phyloP scores from a whole-genome alignment of 495 filamentous ascomycete genomes.

The Hyaloscypha variabilis region DNA sequence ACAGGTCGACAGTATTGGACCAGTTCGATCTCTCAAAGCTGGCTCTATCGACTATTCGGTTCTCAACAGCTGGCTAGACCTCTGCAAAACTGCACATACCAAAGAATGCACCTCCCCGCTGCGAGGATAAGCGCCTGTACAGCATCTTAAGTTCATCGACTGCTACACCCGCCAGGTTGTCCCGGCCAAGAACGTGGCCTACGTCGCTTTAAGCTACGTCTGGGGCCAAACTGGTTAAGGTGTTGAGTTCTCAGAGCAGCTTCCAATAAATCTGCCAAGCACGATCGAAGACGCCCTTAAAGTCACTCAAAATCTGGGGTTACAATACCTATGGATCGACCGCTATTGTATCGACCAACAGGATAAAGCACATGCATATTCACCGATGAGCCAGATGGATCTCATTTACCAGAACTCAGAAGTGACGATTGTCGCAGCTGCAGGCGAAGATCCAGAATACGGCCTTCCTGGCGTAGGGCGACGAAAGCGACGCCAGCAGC shows the following conservation, averaged over 20 bases:
- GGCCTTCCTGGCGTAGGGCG: constrained; percentile 36
- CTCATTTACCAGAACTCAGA: constrained; percentile 30
- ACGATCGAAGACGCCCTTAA: constrained; percentile 33
- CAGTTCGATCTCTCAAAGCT: no score
- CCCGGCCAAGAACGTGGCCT: constrained; percentile 9
- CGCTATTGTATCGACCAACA: constrained; percentile 30
- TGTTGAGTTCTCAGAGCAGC: not conserved
- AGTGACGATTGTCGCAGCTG: constrained; percentile 37
- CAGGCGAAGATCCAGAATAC: constrained; percentile 31
- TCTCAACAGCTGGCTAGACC: no score
- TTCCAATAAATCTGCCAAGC: constrained; percentile 4
- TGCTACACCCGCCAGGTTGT: constrained; percentile 16
- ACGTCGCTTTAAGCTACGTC: constrained; percentile 32
- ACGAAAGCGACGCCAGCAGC: constrained; percentile 8
- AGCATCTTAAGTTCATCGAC: constrained; percentile 5
- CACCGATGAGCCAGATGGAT: constrained; percentile 35
- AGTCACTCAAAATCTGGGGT: constrained; percentile 29
- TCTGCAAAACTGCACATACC: no score
- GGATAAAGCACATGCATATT: constrained; percentile 19
- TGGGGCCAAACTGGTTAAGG: constrained; percentile 22
- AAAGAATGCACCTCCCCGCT: not conserved
- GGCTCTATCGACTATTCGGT: no score
- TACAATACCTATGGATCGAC: constrained; percentile 34
- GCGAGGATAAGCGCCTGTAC: no score
- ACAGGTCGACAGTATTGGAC: no score